Conservation (phyloP, 768 basidiomycete species). For the Hygrocybe punicea region DNA sequence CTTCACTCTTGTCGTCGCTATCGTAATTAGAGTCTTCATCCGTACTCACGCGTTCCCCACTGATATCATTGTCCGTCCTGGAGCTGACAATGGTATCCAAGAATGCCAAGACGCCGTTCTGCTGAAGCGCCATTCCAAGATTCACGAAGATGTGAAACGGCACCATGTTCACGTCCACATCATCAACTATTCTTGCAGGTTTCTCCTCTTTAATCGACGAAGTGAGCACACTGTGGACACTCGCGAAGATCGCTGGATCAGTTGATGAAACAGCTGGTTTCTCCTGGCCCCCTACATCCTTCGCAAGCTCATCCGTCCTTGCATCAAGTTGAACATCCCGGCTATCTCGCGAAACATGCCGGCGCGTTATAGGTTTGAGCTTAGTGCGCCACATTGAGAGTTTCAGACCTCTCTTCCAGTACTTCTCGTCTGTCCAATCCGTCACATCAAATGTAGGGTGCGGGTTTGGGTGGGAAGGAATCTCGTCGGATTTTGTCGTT, state of each 20-base stretch:
- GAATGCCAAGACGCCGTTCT: constrained; percentile 44
- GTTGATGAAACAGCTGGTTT: neutral
- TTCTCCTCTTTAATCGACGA: neutral
- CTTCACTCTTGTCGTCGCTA: constrained; percentile 20
- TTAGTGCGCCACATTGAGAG: constrained; percentile 62
- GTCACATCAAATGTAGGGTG: constrained; percentile 57
- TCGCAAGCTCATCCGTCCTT: no score
- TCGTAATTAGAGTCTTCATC: constrained; percentile 7
- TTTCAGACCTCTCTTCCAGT: constrained; percentile 45
- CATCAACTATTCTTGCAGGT: neutral
- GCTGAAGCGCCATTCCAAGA: constrained; percentile 43
- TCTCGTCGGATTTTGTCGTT: constrained; percentile 1
- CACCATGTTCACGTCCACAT: constrained; percentile 43
- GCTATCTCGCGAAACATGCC: constrained; percentile 4
- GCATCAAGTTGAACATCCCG: neutral
- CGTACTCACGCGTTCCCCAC: neutral
- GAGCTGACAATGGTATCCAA: constrained; percentile 38
- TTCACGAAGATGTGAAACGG: constrained; percentile 81
- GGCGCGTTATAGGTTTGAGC: constrained; percentile 22
- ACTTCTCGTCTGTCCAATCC: constrained; percentile 57
- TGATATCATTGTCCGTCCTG: neutral
- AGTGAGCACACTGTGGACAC: neutral
- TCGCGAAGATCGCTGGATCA: neutral
- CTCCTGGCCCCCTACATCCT: no score
- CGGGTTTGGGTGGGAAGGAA: constrained; percentile 11